Conservation (phyloP, 2,329 filamentous ascomycete genomes). For the Zymoseptoria crescenta region DNA sequence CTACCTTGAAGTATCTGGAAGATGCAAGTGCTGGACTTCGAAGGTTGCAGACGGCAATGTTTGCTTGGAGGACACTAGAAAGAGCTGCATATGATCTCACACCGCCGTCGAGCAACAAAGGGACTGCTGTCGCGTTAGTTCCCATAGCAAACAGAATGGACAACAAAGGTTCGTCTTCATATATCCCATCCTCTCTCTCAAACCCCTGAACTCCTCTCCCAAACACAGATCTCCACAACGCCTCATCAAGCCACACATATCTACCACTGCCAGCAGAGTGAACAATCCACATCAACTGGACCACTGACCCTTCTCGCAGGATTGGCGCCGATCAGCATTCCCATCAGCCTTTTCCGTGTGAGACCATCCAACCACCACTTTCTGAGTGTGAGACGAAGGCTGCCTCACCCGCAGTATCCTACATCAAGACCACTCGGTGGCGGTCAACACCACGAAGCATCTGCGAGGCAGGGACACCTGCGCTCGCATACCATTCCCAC, state of each 20-base stretch:
- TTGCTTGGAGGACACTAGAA: background rate
- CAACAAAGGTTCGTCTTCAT: background rate
- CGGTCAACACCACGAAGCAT: background rate
- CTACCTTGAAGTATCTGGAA: background rate
- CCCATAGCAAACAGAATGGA: background rate
- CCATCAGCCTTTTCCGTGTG: background rate
- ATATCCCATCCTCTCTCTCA: background rate
- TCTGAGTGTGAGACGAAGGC: background rate
- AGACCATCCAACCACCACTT: background rate
- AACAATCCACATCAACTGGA: background rate
- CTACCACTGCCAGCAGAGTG: background rate
- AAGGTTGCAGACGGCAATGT: background rate
- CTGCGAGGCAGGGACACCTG: background rate
- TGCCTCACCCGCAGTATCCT: background rate
- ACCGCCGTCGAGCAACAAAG: background rate
- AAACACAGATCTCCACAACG: background rate
- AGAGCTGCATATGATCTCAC: background rate
- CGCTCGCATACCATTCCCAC: background rate
- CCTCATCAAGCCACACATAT: background rate
- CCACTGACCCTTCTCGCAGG: background rate
- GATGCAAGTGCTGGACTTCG: background rate
- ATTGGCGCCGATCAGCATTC: background rate
- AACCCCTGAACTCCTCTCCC: background rate
- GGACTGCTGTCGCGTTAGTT: background rate
- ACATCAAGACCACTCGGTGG: background rate